These are phyloP conservation scores for Abelmoschus esculentus DNA, from an alignment of 345 rosid genomes.

Conservation along the genomic window DNA sequence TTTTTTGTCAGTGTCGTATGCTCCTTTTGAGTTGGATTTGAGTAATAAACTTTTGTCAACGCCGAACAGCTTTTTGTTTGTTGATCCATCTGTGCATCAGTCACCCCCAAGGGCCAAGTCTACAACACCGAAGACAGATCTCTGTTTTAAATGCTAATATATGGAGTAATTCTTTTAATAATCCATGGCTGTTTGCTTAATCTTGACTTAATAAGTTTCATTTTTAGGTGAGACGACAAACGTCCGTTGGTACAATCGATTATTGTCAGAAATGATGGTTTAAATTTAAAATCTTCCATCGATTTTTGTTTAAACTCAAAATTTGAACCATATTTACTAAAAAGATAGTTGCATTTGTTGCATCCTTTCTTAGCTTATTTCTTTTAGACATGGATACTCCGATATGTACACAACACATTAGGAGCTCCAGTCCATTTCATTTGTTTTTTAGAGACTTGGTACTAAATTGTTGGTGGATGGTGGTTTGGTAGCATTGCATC, in stretches of 20 bases:
- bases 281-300: neutral
- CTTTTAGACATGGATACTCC: slow-evolving; percentile 14
- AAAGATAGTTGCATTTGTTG: neutral
- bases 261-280: too few species aligned
- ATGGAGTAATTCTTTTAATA: neutral
- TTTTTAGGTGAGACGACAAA: neutral
- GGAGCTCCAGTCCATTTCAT: neutral
- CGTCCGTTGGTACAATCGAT: too few species aligned
- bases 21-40: neutral
- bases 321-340: slow-evolving; percentile 4
- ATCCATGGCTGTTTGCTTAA: neutral
- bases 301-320: neutral
- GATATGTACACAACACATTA: neutral
- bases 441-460: neutral
- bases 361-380: slow-evolving; percentile 4
- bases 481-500: neutral
- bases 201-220: neutral
- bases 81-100: neutral
- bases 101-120: neutral
- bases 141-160: neutral
- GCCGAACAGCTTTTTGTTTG: neutral
- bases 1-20: neutral
- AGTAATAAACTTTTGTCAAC: neutral
- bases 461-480: neutral
- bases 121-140: neutral